Evolutionary conservation across 2,329 filamentous ascomycete species (phyloP), one percentile per base, ranked within the genome.

Genomic region (Camptophora hylomeconis): DNA sequence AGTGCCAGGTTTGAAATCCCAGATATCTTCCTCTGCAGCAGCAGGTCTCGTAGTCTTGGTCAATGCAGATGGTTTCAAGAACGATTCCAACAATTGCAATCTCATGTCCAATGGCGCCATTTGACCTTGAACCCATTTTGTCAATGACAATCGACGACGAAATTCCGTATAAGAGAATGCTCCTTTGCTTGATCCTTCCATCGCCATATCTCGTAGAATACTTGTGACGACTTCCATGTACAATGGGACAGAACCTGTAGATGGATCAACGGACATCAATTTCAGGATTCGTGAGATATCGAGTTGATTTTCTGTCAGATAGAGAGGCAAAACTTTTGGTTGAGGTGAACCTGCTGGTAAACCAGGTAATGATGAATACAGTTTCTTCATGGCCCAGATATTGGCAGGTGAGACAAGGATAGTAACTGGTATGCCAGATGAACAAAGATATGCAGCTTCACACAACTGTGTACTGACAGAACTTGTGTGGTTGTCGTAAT

Each of bases 61-160:
- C n/a, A n/a, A n/a, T n/a, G 24, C n/a, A 5, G 14, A 10, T 31
- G 40, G 17, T 26, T 33, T 13, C 48, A 80, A 62, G 49, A 80
- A 80, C 9, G 66, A 72, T 42, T 81, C 70, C 0, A 82, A 55
- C 0, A 74, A 60, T 5, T 70, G 61, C 2, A 82, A 54, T 0
- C 77, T 64, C 46, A 74, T 64, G 1, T 60, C 51, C 2, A 87
- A 52, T 0, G 74, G 69, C 0, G 45, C 56, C 0, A 50, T 46
- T 44, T 84, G 76, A 0, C 50, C 42, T n/a, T n/a, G n/a, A n/a
- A n/a, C n/a, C n/a, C n/a, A n/a, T n/a, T 30, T 23, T n/a, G 28
- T 35, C 22, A 35, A 19, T 13, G 28, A 17, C n/a, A 29, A 17
- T 11, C 26, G 17, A 4, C n/a, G 5, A 7, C 13, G 58, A 45